Conservation (phyloP, 2,329 filamentous ascomycete species). For the Alternaria sp. region DNA sequence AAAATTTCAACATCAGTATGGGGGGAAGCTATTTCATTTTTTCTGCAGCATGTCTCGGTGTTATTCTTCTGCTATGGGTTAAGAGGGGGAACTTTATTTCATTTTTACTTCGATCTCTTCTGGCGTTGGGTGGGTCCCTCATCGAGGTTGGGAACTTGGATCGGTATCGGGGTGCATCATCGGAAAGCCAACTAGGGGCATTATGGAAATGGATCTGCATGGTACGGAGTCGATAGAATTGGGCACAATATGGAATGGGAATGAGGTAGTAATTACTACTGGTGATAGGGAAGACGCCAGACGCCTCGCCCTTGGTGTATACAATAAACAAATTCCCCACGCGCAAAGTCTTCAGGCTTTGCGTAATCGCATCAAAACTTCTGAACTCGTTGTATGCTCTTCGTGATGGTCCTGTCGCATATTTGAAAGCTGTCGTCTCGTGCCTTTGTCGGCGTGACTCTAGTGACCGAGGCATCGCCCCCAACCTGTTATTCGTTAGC, state of each 20-base stretch:
- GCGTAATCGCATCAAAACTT: background rate
- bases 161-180: background rate
- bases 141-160: conserved; percentile 4
- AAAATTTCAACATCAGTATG: conserved; percentile 22
- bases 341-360: background rate
- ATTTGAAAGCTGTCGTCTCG: background rate
- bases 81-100: conserved; percentile 13
- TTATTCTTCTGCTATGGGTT: background rate
- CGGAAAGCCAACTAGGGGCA: background rate
- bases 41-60: conserved; percentile 18
- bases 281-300: conserved; percentile 1
- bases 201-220: conserved; percentile 15
- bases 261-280: conserved; percentile 5
- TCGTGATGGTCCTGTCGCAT: background rate
- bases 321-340: conserved; percentile 3
- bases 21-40: conserved; percentile 48
- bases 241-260: background rate
- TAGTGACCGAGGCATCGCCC: conserved; percentile 45
- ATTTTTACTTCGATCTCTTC: conserved; percentile 13
- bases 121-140: conserved; percentile 5
- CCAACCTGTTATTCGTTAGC: conserved; percentile 43
- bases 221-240: conserved; percentile 3
- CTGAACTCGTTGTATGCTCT: background rate
- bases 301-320: conserved; percentile 16
- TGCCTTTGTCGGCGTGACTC: background rate